Evolutionary conservation across 2,329 filamentous ascomycete genomes (phyloP), one percentile per base, ranked within the genome.

Genomic region (Aspergillus tubingensis): DNA sequence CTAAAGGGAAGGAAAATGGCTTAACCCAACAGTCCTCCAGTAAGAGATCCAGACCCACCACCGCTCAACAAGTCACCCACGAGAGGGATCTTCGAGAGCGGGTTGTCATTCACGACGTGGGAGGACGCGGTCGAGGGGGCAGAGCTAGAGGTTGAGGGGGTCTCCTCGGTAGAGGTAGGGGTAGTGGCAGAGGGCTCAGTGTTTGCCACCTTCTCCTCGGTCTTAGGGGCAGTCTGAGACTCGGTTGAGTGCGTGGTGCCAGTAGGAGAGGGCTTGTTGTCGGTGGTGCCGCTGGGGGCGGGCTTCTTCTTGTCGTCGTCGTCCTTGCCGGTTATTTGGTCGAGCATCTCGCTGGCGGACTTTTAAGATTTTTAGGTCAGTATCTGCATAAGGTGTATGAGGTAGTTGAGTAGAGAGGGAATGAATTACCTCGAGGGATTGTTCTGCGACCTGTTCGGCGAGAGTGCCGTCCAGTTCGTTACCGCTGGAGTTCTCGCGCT

Each of bases 31-130:
- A 53, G 27, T 8, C 21, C 23, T n/a, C 13, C 23, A 15, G 49
- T 43, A 23, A 55, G 19, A 47, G n/a, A 30, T 5, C 8, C 17
- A 4, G 47, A 8, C 5, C 65, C 61, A 38, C 58, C 61, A 8
- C 61, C 61, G 17, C 58, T 58, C 52, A 63, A 36, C 8, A 73
- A 27, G 4, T 60, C 57, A 53, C 71, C 71, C 10, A 73, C 8
- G 8, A 73, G 3, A 5, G 71, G 71, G 17, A 73, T 5, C 0
- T 60, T 62, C 17, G 64, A 62, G 38, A 72, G 27, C 6, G 62
- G 53, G 17, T 68, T 68, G 13, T 56, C 48, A 30, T 61, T 53
- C 4, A 54, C 38, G 4, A 51, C 25, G 10, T 61, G 55, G 2
- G 54, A 49, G 30, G 41, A 44, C 0, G 41, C 19, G 25, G 25